phyloP scores from a whole-genome alignment of 2,329 filamentous ascomycete genomes.

The Emydomyces testavorans region DNA sequence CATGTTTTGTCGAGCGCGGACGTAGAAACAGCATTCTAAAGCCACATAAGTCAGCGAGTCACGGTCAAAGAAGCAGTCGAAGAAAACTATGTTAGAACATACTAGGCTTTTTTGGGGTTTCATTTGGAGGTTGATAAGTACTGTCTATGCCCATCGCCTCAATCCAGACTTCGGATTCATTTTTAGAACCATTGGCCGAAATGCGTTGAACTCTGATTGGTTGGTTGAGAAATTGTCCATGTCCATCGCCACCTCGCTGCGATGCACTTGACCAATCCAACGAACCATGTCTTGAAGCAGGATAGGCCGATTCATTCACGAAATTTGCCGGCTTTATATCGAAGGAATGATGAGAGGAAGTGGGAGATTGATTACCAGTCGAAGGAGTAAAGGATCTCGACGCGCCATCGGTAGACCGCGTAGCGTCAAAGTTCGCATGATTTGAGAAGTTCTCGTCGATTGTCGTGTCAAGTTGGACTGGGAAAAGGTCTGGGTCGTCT shows the following conservation, averaged over 20 bases:
- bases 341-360: conserved; percentile 25
- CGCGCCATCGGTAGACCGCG: conserved; percentile 25
- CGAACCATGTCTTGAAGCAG: conserved; percentile 19
- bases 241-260: conserved; percentile 18
- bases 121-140: conserved; percentile 66
- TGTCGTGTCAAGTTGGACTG: conserved; percentile 27
- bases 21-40: conserved; percentile 73
- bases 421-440: conserved; percentile 24
- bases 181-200: conserved; percentile 16
- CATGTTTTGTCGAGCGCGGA: conserved; percentile 47
- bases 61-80: not conserved
- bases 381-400: conserved; percentile 32
- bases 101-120: conserved; percentile 57
- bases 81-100: conserved; percentile 23
- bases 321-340: conserved; percentile 15
- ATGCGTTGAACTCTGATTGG: conserved; percentile 26
- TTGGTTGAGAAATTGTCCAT: conserved; percentile 19
- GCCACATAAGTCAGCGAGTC: conserved; percentile 20
- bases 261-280: conserved; percentile 21
- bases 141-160: conserved; percentile 85
- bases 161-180: conserved; percentile 63
- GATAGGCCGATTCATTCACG: conserved; percentile 19
- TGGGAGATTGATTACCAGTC: conserved; percentile 31
- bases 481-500: conserved; percentile 37
- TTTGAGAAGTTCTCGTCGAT: conserved; percentile 24